Conservation (phyloP, 306 rosid species). For the Cicer arietinum region DNA sequence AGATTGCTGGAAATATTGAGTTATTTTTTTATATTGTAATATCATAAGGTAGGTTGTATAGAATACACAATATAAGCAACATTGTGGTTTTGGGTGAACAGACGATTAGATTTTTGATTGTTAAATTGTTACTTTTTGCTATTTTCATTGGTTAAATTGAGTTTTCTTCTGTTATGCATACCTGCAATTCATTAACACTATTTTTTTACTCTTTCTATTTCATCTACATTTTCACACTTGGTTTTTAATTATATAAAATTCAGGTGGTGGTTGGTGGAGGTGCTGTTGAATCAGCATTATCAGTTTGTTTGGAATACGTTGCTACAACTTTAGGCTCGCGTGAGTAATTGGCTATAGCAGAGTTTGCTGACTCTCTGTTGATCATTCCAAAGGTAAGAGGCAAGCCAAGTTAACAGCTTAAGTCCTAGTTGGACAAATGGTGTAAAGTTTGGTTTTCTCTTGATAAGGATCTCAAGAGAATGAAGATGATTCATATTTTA, state of each 20-base stretch:
- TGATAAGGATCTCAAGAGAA: too few species aligned
- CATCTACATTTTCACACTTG: background rate
- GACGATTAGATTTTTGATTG: conserved; percentile 28
- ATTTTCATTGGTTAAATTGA: conserved; percentile 8
- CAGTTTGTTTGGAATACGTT: conserved; percentile 91
- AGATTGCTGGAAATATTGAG: background rate
- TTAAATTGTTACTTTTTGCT: background rate
- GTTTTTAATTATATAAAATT: conserved; percentile 24
- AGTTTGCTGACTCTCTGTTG: conserved; percentile 90
- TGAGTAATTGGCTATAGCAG: conserved; percentile 98
- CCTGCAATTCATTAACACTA: background rate
- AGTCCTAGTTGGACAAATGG: conserved; percentile 13
- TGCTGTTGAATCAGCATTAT: conserved; percentile 91
- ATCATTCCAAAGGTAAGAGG: conserved; percentile 79
- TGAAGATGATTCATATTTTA: too few species aligned
- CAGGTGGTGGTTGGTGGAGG: conserved; percentile 99
- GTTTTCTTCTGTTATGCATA: background rate
- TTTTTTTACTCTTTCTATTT: background rate
- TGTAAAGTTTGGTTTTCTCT: conserved; percentile 28
- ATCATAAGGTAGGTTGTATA: background rate
- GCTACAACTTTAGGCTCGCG: conserved; percentile 98
- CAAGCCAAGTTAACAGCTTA: background rate
- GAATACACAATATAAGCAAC: conserved; percentile 5
- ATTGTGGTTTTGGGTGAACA: background rate
- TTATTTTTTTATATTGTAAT: background rate